A percentile compares a stretch with the other conserved stretches of the same genome.
phyloP scores from a whole-genome alignment of 164 flowering plant species.

The Cinnamomum micranthum region DNA sequence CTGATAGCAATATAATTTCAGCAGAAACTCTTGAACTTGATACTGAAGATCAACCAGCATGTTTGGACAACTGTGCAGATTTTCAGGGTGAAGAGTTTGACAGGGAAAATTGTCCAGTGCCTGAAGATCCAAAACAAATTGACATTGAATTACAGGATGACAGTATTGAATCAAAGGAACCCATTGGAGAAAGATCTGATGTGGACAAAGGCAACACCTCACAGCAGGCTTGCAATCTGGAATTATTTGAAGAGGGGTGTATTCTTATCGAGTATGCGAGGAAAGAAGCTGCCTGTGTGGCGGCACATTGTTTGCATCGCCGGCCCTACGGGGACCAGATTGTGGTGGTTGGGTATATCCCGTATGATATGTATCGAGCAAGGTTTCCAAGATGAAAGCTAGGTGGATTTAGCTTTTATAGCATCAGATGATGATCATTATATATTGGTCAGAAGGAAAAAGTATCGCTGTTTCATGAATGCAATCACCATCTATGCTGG shows the following conservation, averaged over 20 bases:
- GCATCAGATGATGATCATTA: neutral
- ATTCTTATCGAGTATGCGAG: constrained; percentile 74
- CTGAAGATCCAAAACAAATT: constrained; percentile 12
- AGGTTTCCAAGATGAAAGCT: constrained; percentile 51
- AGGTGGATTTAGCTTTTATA: neutral
- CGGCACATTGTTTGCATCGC: constrained; percentile 86
- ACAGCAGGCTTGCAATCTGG: constrained; percentile 14
- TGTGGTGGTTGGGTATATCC: constrained; percentile 56
- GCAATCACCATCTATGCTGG: neutral
- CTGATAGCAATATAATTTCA: constrained; percentile 10
- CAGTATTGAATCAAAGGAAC: constrained; percentile 9
- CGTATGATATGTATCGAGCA: constrained; percentile 40
- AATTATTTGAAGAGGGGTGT: constrained; percentile 52
- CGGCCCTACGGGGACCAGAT: constrained; percentile 54
- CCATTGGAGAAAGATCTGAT: neutral
- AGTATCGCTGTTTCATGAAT: too few species aligned
- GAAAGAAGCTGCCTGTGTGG: constrained; percentile 63
- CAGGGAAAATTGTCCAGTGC: constrained; percentile 11
- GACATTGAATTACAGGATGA: constrained; percentile 6
- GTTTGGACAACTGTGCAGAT: constrained; percentile 8
- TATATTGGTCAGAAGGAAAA: neutral
- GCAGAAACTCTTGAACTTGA: constrained; percentile 15
- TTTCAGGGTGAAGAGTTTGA: constrained; percentile 10
- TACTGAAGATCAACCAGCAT: constrained; percentile 1
- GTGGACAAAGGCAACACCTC: neutral